phyloP scores from a whole-genome alignment of 148 eudicot genomes.

The Selenicereus undatus region DNA sequence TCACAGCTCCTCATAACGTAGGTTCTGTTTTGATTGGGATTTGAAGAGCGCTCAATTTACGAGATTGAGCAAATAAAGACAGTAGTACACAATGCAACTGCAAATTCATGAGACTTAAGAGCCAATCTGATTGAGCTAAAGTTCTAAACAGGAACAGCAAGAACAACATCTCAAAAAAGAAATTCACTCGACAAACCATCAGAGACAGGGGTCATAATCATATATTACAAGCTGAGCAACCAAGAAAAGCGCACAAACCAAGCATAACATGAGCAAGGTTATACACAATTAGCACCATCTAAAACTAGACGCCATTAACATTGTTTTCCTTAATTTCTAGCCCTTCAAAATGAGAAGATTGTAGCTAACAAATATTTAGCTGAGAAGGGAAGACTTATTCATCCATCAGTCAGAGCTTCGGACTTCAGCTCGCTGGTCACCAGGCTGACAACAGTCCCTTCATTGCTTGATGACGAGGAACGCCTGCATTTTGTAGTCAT shows the following conservation, averaged over 20 bases:
- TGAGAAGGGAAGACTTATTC: too few relatives aligned
- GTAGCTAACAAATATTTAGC: slow-evolving; percentile 16
- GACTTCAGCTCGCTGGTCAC: slow-evolving; percentile 40
- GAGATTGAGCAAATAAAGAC: too few relatives aligned
- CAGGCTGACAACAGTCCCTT: slow-evolving; percentile 34
- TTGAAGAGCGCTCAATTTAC: too few relatives aligned
- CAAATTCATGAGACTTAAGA: too few relatives aligned
- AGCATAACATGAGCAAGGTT: slow-evolving; percentile 17
- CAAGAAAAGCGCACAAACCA: slow-evolving; percentile 22
- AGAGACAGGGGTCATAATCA: slow-evolving; percentile 6
- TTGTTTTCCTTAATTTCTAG: not conserved
- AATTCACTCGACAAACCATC: slow-evolving; percentile 8
- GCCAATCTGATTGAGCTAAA: slow-evolving; percentile 1
- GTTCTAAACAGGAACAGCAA: not conserved
- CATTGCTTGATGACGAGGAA: slow-evolving; percentile 38
- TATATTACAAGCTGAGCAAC: slow-evolving; percentile 30
- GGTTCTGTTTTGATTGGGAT: too few relatives aligned
- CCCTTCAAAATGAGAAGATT: slow-evolving; percentile 15
- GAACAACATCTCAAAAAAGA: not conserved
- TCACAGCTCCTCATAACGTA: too few relatives aligned
- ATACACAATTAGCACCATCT: slow-evolving; percentile 29
- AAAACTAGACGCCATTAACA: not conserved
- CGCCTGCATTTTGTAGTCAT: slow-evolving; percentile 45
- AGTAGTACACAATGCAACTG: too few relatives aligned
- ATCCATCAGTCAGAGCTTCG: not conserved